Base-by-base conservation (phyloP, 2,329 filamentous ascomycete species). In the Parafenestella ontariensis region DNA sequence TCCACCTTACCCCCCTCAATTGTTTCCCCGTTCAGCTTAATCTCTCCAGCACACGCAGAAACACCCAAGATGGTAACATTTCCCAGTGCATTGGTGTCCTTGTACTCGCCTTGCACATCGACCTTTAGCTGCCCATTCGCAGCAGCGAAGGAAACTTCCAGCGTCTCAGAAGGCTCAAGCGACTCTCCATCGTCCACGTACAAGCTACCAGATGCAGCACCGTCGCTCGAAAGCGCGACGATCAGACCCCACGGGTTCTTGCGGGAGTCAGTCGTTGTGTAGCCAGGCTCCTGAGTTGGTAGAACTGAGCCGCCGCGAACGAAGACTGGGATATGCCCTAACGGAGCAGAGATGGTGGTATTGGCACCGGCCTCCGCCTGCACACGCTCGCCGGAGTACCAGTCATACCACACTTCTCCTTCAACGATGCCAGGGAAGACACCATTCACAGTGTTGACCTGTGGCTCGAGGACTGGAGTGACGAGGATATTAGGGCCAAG, bases 141-240 rank as follows among this genome's bases (percentile, higher is more conserved):
- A 0, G 78, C 80, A 1, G 73, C 69, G 56, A 87, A 83, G 64
- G 79, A 67, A 21, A 91, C 82, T 55, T 79, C 79, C 5, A 87
- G 79, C 0, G 82, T 87, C 0, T 79, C 77, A 11, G 82, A 78
- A 0, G 84, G 87, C 29, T 73, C 65, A 7, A 91, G 53, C 50
- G 86, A 89, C 75, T 88, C 88, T 1, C 90, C 90, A 62, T 94
- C 90, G 64, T 93, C 90, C 7, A 92, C 69, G 68, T 93, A 92
- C 26, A 93, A 73, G 17, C 78, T 72, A 0, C 90, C 90, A 1
- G 66, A 76, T 0, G 90, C 89, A 1, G 74, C 71, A 0, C 86
- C 85, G 15, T 81, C 66, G 1, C 68, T 64, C 58, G 83, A 80
- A 1, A 90, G 81, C 2, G 88, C 87, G 1, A 85, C 83, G 9